Evolutionary conservation across 306 rosid genomes (phyloP).

Genomic region (Vigna reflexopilosa): DNA sequence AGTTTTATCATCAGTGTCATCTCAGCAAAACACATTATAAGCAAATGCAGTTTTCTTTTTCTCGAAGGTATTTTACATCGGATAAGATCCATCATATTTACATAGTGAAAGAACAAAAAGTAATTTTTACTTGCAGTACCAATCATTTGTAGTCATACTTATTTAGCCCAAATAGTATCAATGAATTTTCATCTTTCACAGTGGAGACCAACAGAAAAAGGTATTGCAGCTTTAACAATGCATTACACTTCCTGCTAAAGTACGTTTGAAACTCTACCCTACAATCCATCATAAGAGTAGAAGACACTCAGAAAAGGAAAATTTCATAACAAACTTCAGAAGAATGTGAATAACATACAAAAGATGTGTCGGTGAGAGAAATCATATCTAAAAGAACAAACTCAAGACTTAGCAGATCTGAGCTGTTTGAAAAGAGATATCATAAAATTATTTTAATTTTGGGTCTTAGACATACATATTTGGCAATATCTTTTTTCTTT

Average conservation of each 20-base stretch:
- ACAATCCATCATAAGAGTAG: not conserved
- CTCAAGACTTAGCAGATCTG: not conserved
- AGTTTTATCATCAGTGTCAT: not conserved
- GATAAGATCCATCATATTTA: not conserved
- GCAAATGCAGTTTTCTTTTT: not conserved
- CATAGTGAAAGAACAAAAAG: not conserved
- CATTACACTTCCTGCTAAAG: not conserved
- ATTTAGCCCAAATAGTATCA: not conserved
- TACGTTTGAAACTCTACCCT: not conserved
- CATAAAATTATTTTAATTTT: not conserved
- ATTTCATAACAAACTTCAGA: not conserved
- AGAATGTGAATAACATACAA: not conserved
- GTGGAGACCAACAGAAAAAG: not conserved
- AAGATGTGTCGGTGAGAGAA: not conserved
- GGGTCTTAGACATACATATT: not conserved
- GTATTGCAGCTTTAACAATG: not conserved
- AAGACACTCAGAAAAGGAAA: not conserved
- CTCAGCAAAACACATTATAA: not conserved
- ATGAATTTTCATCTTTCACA: not conserved
- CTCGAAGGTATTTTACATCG: not conserved
- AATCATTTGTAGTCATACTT: not conserved
- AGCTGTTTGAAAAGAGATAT: not conserved
- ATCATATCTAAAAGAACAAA: not conserved
- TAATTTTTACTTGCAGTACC: not conserved
- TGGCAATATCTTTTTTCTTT: not conserved